phyloP scores from a whole-genome alignment of 1,284 basidiomycete genomes.

The Ceratobasidium sp. region DNA sequence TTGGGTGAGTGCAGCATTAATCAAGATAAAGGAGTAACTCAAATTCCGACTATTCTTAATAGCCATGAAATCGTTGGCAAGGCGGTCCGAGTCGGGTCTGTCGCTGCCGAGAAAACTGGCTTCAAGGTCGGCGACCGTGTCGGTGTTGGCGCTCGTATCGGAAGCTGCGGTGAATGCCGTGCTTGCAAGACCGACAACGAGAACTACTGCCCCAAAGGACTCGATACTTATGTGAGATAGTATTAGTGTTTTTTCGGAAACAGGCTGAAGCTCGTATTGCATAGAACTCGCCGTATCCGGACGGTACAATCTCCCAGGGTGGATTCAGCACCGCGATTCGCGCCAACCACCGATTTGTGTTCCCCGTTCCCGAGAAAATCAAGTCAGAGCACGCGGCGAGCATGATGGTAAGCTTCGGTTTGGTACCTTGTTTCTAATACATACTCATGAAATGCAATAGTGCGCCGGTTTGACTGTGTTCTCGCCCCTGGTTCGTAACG shows the following conservation, averaged over 20 bases:
- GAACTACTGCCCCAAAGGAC: conserved; percentile 57
- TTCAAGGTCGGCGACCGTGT: conserved; percentile 71
- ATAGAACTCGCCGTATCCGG: conserved; percentile 59
- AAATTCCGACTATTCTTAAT: conserved; percentile 54
- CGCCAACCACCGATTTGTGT: conserved; percentile 71
- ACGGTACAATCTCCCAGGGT: conserved; percentile 61
- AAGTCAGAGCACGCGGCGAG: conserved; percentile 60
- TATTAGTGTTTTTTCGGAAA: conserved; percentile 16
- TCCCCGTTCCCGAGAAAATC: conserved; percentile 69
- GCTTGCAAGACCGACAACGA: conserved; percentile 64
- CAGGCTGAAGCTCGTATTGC: conserved; percentile 48
- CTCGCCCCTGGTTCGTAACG: conserved; percentile 68
- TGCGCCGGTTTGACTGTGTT: conserved; percentile 73
- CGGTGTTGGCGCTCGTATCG: conserved; percentile 69
- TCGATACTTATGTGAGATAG: conserved; percentile 50
- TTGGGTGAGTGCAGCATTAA: conserved; percentile 45
- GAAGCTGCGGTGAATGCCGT: conserved; percentile 60
- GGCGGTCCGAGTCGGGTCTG: conserved; percentile 59
- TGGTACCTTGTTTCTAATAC: conserved; percentile 45
- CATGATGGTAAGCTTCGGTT: conserved; percentile 2
- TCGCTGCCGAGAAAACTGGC: conserved; percentile 39
- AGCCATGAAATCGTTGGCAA: conserved; percentile 71
- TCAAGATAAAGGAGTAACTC: not conserved
- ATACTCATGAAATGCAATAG: not conserved
- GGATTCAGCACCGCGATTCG: conserved; percentile 73